Evolutionary conservation across 768 basidiomycete species (phyloP), one percentile per base, ranked within the genome.

Genomic region (Paxillus rubicundulus): DNA sequence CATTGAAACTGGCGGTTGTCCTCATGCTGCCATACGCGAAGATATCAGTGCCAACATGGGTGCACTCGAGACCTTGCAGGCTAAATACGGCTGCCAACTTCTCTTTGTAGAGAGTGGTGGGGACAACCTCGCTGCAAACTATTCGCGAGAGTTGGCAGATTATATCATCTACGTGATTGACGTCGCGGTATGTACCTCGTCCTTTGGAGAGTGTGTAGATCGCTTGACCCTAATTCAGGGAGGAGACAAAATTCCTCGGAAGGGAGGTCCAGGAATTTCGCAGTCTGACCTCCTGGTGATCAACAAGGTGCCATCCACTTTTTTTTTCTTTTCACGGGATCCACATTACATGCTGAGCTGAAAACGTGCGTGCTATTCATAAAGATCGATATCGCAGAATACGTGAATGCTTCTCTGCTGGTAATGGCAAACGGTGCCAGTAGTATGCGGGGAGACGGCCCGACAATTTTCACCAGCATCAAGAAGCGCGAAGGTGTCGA

Each of bases 41-140:
- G 96, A 99, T 64, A 97, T 99, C 65, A 92, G 88, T 42, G 96
- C 96, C 43, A 99, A 99, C 68, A 83, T 98, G 80, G 91, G 92
- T 45, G 96, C 96, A 5, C 77, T 99, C 44, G 96, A 99, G 68
- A 89, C 89, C 9, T 79, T 99, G 14, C 96, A 98, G 68, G 90
- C 88, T 13, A 88, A 92, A 66, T 99, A 84, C 67, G 82, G 74
- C 20, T 95, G 92, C 59, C 92, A 99, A 65, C 63, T 98, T 53
- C 80, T 99, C 42, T 86, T 98, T 53, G 94, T 98, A 5, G 96
- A 98, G 71, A 92, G 90, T 58, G 96, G 96, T 33, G 96, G 96
- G 9, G 96, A 98, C 67, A 98, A 98, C 65, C 77, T 98, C 9
- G 95, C 96, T 33, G 95, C 96, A 4, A 98, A 98, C 72, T 98